These are phyloP conservation scores for Fraxinus dipetala DNA, from an alignment of 305 asterid species.

Conservation along the genomic window DNA sequence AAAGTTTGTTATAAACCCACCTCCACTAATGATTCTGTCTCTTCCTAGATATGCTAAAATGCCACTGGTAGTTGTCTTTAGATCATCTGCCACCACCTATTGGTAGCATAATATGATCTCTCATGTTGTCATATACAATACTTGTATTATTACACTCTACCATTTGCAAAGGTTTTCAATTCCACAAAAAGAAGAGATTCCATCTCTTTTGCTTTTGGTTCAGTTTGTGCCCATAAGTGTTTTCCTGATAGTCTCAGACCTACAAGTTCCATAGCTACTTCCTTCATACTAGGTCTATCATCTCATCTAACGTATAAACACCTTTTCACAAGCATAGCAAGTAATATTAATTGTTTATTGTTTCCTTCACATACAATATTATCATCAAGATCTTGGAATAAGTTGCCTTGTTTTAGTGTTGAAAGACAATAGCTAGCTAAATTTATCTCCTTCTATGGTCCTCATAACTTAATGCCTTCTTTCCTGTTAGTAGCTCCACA, in stretches of 20 bases:
- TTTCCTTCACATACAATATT: slow-evolving; percentile 14
- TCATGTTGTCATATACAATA: slow-evolving; percentile 8
- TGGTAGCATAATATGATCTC: slow-evolving; percentile 8
- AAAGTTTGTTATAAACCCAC: no score
- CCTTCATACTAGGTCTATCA: slow-evolving; percentile 30
- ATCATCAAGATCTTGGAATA: slow-evolving; percentile 20
- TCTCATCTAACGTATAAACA: slow-evolving; percentile 29
- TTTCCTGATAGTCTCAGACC: not conserved
- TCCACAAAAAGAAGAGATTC: not conserved
- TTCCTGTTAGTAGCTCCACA: slow-evolving; percentile 28
- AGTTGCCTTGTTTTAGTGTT: not conserved
- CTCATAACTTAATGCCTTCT: slow-evolving; percentile 18
- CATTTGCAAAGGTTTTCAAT: not conserved
- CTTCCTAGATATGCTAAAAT: no score
- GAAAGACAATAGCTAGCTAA: slow-evolving; percentile 20
- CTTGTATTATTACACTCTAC: not conserved
- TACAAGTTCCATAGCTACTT: slow-evolving; percentile 32
- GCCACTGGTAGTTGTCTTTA: no score
- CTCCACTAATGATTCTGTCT: no score
- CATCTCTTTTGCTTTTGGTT: not conserved
- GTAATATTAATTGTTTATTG: slow-evolving; percentile 21
- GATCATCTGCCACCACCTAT: slow-evolving; percentile 23
- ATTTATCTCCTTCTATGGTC: slow-evolving; percentile 21
- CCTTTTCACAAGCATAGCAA: slow-evolving; percentile 29
- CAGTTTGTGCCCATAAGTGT: slow-evolving; percentile 19